Conservation (phyloP, 2,329 filamentous ascomycete genomes). For the Calonectria honghensis region DNA sequence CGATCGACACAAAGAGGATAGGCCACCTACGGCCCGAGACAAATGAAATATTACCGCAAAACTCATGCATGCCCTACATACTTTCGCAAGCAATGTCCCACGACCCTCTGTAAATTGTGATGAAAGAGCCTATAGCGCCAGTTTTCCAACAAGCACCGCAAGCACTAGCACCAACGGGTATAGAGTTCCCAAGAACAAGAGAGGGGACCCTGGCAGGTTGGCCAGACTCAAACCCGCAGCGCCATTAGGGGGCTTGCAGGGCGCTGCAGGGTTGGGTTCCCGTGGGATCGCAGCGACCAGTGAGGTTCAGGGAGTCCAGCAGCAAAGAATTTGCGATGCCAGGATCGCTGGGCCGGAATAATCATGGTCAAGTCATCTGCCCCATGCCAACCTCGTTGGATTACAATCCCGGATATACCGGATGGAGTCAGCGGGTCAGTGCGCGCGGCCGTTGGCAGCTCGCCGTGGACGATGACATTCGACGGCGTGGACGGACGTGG, state of each 20-base stretch:
- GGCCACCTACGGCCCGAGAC: neutral
- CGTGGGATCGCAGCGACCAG: neutral
- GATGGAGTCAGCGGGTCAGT: constrained; percentile 16
- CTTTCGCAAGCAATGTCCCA: neutral
- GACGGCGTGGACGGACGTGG: neutral
- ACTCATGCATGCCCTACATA: neutral
- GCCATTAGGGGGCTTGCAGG: neutral
- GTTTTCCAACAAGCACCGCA: too few species aligned
- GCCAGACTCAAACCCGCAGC: neutral
- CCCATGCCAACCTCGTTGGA: neutral
- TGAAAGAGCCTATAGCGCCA: neutral
- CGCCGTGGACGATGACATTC: neutral
- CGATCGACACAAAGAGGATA: neutral
- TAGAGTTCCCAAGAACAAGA: neutral
- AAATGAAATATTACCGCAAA: constrained; percentile 9
- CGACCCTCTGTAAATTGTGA: neutral
- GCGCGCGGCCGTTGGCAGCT: constrained; percentile 1
- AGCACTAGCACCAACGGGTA: neutral
- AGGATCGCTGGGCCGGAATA: constrained; percentile 1
- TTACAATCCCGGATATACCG: constrained; percentile 13
- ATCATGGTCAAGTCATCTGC: constrained; percentile 1
- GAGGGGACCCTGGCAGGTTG: neutral
- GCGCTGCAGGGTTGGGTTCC: constrained; percentile 1
- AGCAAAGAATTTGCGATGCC: constrained; percentile 3
- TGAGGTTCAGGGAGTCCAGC: neutral